These are phyloP conservation scores for Farysia itapuensis DNA, from an alignment of 1,284 basidiomycete genomes.

Conservation along the genomic window DNA sequence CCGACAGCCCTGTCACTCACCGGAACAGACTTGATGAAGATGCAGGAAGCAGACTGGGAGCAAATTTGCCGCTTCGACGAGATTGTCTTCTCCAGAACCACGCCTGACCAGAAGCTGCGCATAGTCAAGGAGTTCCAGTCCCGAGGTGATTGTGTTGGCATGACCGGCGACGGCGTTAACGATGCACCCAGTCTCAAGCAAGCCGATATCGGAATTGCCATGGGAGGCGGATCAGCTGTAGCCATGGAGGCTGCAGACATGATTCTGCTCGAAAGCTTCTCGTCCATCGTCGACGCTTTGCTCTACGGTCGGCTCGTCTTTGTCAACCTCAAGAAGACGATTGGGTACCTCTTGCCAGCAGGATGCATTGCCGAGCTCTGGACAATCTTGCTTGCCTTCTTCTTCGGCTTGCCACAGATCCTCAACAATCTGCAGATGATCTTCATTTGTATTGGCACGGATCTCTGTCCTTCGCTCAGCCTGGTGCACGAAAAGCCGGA, in stretches of 20 bases:
- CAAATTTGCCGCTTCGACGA: constrained; percentile 67
- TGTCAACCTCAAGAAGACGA: constrained; percentile 68
- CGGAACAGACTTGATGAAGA: constrained; percentile 24
- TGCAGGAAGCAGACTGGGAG: constrained; percentile 62
- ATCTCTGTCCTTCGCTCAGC: constrained; percentile 63
- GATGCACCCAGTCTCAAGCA: constrained; percentile 66
- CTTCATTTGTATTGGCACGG: constrained; percentile 64
- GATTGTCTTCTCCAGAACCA: constrained; percentile 73
- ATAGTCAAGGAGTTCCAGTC: constrained; percentile 70
- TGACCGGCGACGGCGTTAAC: constrained; percentile 72
- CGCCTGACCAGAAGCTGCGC: constrained; percentile 70
- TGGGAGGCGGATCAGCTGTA: constrained; percentile 62
- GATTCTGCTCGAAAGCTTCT: constrained; percentile 48
- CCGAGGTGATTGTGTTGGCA: constrained; percentile 66
- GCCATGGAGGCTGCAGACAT: constrained; percentile 57
- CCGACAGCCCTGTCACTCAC: constrained; percentile 8
- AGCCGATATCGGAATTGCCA: constrained; percentile 64
- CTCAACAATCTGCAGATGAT: constrained; percentile 62
- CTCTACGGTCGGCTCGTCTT: constrained; percentile 67
- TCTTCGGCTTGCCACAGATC: constrained; percentile 62
- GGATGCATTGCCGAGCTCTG: constrained; percentile 70
- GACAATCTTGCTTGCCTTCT: constrained; percentile 67
- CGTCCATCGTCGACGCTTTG: constrained; percentile 46
- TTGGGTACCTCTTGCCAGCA: constrained; percentile 56
- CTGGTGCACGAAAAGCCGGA: constrained; percentile 69